Base-by-base conservation (phyloP, 768 basidiomycete genomes). In the Tephrocybe rancida region DNA sequence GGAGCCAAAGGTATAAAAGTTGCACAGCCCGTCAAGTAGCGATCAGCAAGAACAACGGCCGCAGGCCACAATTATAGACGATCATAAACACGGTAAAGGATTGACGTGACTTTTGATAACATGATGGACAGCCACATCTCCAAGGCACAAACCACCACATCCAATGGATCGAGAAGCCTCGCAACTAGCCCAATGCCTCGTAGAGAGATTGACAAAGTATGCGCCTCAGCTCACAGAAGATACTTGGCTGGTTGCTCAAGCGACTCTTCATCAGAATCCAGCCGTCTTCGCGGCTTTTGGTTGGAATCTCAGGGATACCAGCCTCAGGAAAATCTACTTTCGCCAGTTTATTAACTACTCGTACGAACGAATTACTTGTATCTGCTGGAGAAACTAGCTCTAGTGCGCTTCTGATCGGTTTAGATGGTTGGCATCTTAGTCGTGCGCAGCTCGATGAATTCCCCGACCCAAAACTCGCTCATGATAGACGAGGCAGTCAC, bases 381-480 rank as follows among this genome's bases (percentile, higher is more conserved):
- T 52, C 53, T 35, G 8, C 47, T 56, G 49, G 46, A n/a, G 42
- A 44, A 46, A 47, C 44, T 14, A 53, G 34, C 58, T 66, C 57
- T 25, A 54, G 67, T 14, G 90, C 86, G 4, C 75, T 89, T 27
- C 79, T 92, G 38, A 82, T 97, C 9, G 84, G 89, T 6, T 75
- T 94, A 34, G 95, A 98, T 65, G 95, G 96, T 10, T 98, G 94
- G 93, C 95, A 98, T 67, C 77, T 89, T 54, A 82, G 90, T 16
- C 83, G 92, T 21, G 80, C 83, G 3, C 84, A 90, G 58, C 82
- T 98, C 24, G 91, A 91, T 62, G 64, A 72, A 19, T 80, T 95
- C 64, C 82, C 84, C 13, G 85, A 97, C 66, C 87, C 94, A 0
- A 75, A 80, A 48, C 79, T 85, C 35, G 93, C 95, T 0, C 84